Evolutionary conservation across 805 yeast species (phyloP).

Genomic region (Saturnispora besseyi): DNA sequence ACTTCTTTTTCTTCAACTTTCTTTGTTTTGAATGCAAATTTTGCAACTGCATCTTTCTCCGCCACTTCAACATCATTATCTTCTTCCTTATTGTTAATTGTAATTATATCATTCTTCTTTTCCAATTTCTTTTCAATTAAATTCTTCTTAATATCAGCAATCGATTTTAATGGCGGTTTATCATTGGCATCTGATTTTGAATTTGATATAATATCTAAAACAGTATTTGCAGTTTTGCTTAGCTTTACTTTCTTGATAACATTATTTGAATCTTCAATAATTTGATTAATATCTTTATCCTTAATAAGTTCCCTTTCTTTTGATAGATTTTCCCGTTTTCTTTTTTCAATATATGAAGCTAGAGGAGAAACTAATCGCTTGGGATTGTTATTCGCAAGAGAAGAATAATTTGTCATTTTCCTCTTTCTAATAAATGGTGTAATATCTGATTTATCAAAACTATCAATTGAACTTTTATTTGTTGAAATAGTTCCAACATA

Average conservation of each 20-base stretch:
- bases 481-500: conserved; percentile 15
- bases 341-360: conserved; percentile 16
- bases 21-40: neutral
- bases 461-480: conserved; percentile 3
- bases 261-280: conserved; percentile 5
- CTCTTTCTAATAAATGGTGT: conserved; percentile 13
- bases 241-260: conserved; percentile 9
- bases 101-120: neutral
- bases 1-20: neutral
- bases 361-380: conserved; percentile 24
- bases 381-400: conserved; percentile 23
- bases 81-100: neutral
- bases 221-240: conserved; percentile 16
- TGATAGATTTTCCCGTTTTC: conserved; percentile 8
- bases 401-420: conserved; percentile 23
- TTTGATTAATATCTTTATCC: conserved; percentile 1
- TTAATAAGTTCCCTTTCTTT: conserved; percentile 1
- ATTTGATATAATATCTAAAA: conserved; percentile 11
- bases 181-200: neutral
- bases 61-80: neutral
- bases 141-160: neutral
- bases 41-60: neutral
- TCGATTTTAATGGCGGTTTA: neutral
- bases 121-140: neutral
- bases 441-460: conserved; percentile 4